phyloP scores from a whole-genome alignment of 208 protist species.

The Crithidia brevicula region DNA sequence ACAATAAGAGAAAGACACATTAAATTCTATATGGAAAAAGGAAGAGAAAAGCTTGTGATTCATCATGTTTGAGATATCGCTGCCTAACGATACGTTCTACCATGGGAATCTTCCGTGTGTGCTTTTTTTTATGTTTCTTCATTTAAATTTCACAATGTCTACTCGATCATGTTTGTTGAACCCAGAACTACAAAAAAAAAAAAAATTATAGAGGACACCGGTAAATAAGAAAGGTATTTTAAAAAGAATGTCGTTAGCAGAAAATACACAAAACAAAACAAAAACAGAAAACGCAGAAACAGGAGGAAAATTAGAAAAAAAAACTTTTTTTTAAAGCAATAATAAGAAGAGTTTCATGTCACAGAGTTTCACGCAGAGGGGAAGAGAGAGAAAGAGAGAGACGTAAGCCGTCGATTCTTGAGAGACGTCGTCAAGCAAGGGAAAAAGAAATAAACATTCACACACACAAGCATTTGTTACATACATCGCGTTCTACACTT shows the following conservation, averaged over 20 bases:
- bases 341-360: not conserved
- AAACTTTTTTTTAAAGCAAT: not conserved
- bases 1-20: not conserved
- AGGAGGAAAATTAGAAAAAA: not conserved
- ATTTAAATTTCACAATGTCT: too few relatives aligned
- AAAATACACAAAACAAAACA: not conserved
- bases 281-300: too few relatives aligned
- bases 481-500: too few relatives aligned
- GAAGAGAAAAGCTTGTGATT: too few relatives aligned
- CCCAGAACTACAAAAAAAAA: not conserved
- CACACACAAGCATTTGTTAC: too few relatives aligned
- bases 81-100: too few relatives aligned
- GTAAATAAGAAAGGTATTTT: not conserved
- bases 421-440: too few relatives aligned
- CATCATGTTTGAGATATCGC: too few relatives aligned
- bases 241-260: not conserved
- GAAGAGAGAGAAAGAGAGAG: not conserved
- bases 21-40: not conserved
- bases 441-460: too few relatives aligned
- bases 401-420: too few relatives aligned
- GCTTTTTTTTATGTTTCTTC: not conserved
- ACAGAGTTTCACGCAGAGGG: not conserved
- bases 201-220: not conserved
- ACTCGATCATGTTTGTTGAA: too few relatives aligned
- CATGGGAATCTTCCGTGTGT: too few relatives aligned